Evolutionary conservation across 208 protist genomes (phyloP), one percentile per base, ranked within the genome.

Genomic region (Kentomonas sorsogonicus): DNA sequence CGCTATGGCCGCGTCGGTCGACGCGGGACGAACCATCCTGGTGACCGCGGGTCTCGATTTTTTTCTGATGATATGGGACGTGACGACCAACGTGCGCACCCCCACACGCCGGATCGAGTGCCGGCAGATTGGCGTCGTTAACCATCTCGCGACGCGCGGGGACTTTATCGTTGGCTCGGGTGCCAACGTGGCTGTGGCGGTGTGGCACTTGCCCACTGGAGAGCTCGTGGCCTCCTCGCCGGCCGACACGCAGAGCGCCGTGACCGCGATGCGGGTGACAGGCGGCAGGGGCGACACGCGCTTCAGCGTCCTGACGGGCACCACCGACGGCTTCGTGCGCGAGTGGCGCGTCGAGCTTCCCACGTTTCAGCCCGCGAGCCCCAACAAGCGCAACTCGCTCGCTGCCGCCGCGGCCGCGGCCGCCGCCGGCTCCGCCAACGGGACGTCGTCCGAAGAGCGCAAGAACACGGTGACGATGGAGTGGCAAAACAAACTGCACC

Each of bases 21-120:
- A 78, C 9, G 56, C 63, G 25, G 4, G 18, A 3, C n/a, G n/a
- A n/a, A 39, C 62, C 11, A 30, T 81, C 0, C 9, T 96, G 20
- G 88, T 76, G 2, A 91, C 89, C 16, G 78, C 80, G 15, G 74
- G 77, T 20, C 54, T 86, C 1, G 88, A 97, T 45, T 53, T 69
- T 15, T 60, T 53, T 3, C 53, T 96, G 15, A 58, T 74, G 18
- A 39, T 93, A 15, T 96, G 89, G 89, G 38, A 57, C 39, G 25
- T 63, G 6, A 7, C 20, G 2, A 26, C 15, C 2, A 47, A 33
- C 11, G n/a, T 44, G 10, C 33, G 46, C 27, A 18, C n/a, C 3
- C 55, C 55, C 1, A 22, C 29, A 1, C 36, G 38, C 22, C 20
- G 4, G 5, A 29, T 45, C 2, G 29, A 47, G 4, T 34, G 40